Conservation (phyloP, 305 asterid species). For the Solanum aculeatissimum region DNA sequence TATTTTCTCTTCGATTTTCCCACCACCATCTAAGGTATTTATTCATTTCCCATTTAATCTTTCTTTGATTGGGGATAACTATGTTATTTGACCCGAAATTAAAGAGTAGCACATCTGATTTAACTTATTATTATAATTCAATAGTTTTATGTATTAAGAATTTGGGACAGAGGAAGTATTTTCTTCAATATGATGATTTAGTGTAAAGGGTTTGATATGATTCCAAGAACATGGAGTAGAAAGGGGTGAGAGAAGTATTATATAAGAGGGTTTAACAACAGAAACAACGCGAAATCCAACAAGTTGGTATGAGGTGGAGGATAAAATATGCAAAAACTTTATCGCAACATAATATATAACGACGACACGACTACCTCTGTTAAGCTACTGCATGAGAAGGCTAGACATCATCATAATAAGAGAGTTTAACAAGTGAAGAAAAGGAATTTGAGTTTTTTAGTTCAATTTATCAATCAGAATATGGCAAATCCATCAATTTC, state of each 20-base stretch:
- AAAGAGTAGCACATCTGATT: neutral
- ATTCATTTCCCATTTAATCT: neutral
- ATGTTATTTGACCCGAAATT: too few relatives aligned
- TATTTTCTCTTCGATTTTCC: constrained; percentile 34
- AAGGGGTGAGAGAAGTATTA: neutral
- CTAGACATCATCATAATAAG: too few relatives aligned
- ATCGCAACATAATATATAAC: too few relatives aligned
- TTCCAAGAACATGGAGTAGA: neutral
- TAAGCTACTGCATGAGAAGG: too few relatives aligned
- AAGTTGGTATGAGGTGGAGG: too few relatives aligned
- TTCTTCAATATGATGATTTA: too few relatives aligned
- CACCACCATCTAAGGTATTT: constrained; percentile 29
- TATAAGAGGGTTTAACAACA: too few relatives aligned
- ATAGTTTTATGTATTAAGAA: neutral
- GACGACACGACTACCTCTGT: too few relatives aligned
- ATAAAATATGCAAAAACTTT: too few relatives aligned
- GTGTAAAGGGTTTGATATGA: neutral
- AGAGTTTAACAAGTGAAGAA: neutral
- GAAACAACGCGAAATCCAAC: too few relatives aligned
- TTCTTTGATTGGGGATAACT: neutral
- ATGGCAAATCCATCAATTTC: neutral
- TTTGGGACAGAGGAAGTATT: neutral
- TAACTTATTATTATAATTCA: neutral
- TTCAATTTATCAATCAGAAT: neutral
- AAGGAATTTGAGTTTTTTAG: neutral